Percentiles rank a stretch among this genome's conserved stretches.
Conservation (phyloP, 2,329 filamentous ascomycete species). For the Aspergillus tamarii region DNA sequence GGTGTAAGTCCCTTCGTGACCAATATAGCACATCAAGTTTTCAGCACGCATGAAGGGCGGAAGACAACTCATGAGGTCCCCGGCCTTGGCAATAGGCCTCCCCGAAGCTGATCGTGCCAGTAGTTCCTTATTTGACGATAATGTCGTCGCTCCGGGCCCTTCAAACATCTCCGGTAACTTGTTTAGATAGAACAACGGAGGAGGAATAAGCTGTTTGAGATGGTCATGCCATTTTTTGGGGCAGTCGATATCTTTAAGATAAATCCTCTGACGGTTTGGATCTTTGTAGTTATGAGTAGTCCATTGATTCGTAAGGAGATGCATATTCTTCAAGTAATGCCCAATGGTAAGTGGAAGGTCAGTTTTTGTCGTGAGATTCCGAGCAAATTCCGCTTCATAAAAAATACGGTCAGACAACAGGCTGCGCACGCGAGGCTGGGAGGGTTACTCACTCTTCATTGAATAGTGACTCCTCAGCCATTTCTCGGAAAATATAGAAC, state of each 20-base stretch:
- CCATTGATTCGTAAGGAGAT: constrained; percentile 81
- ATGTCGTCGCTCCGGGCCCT: constrained; percentile 56
- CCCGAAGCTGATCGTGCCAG: constrained; percentile 50
- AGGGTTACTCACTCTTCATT: constrained; percentile 67
- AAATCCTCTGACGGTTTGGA: constrained; percentile 79
- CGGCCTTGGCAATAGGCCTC: constrained; percentile 69
- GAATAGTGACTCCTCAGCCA: constrained; percentile 82
- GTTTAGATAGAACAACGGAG: constrained; percentile 87
- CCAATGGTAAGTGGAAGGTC: constrained; percentile 83
- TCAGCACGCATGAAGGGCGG: constrained; percentile 86
- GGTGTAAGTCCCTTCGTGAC: constrained; percentile 95
- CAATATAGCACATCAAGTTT: constrained; percentile 98
- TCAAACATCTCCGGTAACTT: constrained; percentile 67
- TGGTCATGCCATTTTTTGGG: constrained; percentile 83
- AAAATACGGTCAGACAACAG: constrained; percentile 20
- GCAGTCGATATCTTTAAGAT: constrained; percentile 96
- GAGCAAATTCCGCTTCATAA: constrained; percentile 73
- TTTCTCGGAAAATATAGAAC: constrained; percentile 73
- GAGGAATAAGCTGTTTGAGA: constrained; percentile 75
- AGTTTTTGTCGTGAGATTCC: constrained; percentile 73
- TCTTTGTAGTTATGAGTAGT: constrained; percentile 75
- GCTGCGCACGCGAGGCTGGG: neutral
- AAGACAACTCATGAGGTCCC: constrained; percentile 93
- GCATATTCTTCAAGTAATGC: constrained; percentile 89
- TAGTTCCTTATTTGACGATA: constrained; percentile 46